phyloP scores from a whole-genome alignment of 2,329 filamentous ascomycete species.

The Exophiala dermatitidis region DNA sequence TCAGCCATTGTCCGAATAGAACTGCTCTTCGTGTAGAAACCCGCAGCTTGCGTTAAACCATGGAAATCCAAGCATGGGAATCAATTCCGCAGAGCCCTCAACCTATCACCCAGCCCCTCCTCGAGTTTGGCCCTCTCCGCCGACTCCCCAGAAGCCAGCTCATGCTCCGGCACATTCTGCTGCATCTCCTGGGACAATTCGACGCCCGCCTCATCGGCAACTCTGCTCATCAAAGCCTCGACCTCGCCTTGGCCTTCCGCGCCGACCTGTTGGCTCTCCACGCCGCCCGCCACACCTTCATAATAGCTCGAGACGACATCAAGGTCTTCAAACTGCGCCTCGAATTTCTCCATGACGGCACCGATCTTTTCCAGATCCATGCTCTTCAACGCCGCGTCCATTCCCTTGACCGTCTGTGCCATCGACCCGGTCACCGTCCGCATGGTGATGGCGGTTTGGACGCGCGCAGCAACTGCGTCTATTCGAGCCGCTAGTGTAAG shows the following conservation, averaged over 20 bases:
- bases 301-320: conserved; percentile 60
- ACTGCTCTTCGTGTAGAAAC: too few relatives aligned
- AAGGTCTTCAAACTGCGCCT: conserved; percentile 48
- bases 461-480: conserved; percentile 44
- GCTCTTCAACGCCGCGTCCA: conserved; percentile 40
- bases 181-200: conserved; percentile 69
- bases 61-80: too few relatives aligned
- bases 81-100: conserved; percentile 32
- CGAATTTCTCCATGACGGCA: conserved; percentile 59
- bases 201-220: conserved; percentile 81
- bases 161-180: conserved; percentile 22
- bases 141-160: conserved; percentile 17
- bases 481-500: conserved; percentile 41
- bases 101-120: conserved; percentile 30
- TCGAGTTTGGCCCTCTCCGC: conserved; percentile 28
- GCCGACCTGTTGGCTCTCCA: conserved; percentile 28
- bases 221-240: conserved; percentile 73
- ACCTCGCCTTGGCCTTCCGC: conserved; percentile 72
- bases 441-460: conserved; percentile 43
- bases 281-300: conserved; percentile 66
- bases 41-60: too few relatives aligned
- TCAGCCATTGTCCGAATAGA: too few relatives aligned
- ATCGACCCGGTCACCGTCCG: conserved; percentile 42
- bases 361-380: conserved; percentile 51
- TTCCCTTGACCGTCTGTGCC: conserved; percentile 39